Base-by-base conservation (phyloP, 352 stramenopile species). In the Phytophthora pseudosyringae region DNA sequence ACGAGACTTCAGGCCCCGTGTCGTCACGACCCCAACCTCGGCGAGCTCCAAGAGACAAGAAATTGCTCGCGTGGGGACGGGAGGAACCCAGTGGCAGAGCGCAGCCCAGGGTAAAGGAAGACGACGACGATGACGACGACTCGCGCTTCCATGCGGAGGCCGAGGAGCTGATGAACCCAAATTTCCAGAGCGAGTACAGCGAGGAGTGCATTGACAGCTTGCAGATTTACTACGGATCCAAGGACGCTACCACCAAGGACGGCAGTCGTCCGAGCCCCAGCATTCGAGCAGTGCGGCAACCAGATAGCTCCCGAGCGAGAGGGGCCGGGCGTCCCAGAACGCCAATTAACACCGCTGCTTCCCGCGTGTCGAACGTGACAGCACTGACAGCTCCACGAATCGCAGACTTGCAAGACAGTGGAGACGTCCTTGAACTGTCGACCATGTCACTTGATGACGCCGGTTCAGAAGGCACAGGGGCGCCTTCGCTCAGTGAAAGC, bases 131-230 rank as follows among this genome's bases (percentile, higher is more conserved):
- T 15, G 58, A 79, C n/a, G 55, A 76, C 8, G 64, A 78, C 38
- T 71, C 46, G 7, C 71, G 73, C 3, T 88, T 90, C 39, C 69
- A 83, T n/a, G 73, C 71, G 0, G 79, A 89, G 38, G 73, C 75
- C 0, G 80, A 92, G 36, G 83, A 83, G 55, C 57, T 91, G 12
- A 89, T 94, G 79, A 89, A 89, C 46, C 80, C 81, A 13, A 91
- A 93, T 62, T 94, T 90, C 44, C 79, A 91, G 62, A 85, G 69
- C 45, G 84, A 90, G 54, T 94, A 94, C 51, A 89, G 79, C 31
- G 81, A 93, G 50, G 86, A 94, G 48, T 93, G 82, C 56, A 74
- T 86, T 25, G 84, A 93, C 62, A 93, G 86, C 53, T 71, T 84
- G 63, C 81, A 86, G 35, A 87, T 89, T 57, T 88, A 87, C 63